Base-by-base conservation (phyloP, 176 grass and related monocot genomes). In the Ensete ventricosum region DNA sequence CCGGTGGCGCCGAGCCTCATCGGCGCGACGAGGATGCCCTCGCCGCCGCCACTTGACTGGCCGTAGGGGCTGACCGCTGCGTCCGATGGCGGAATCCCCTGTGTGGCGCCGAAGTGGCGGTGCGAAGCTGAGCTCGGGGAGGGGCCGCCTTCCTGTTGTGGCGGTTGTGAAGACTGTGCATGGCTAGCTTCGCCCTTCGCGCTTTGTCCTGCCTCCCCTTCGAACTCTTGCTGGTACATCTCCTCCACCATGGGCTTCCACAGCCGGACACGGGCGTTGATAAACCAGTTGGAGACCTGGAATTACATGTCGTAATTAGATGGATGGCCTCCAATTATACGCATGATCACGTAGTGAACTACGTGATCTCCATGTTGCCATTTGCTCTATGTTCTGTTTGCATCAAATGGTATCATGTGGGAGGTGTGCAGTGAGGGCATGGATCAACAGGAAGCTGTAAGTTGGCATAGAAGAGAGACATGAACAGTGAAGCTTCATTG, bases 211-310 rank as follows among this genome's bases (percentile, higher is more conserved):
- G 17, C 49, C 1, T 73, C 89, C 17, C 83, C 81, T 77, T 81
- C 79, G 77, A 74, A 79, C 77, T 99, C 96, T 77, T 99, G 91
- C 86, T 99, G 96, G 67, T 99, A 95, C 96, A 99, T 99, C 67
- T 99, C 96, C 80, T 99, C 96, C 73, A 99, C 92, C 96, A 95
- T 99, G 83, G 96, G 96, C 88, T 99, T 99, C 96, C 96, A 99
- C 65, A 99, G 88, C 70, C 96, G 81, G 74, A 99, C 96, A 70
- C 96, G 89, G 66, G 96, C 96, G 82, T 99, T 99, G 84, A 99
- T 99, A 86, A 99, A 99, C 96, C 96, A 99, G 84, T 99, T 99
- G 57, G 96, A 91, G 29, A 99, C 96, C 96, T 99, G 83, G 34
- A 43, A 43, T 43, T 43, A 43, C 34, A 43, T 43, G 3, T 43